Conservation (phyloP, 1,284 basidiomycete genomes). For the Tylopilus orsonianus region DNA sequence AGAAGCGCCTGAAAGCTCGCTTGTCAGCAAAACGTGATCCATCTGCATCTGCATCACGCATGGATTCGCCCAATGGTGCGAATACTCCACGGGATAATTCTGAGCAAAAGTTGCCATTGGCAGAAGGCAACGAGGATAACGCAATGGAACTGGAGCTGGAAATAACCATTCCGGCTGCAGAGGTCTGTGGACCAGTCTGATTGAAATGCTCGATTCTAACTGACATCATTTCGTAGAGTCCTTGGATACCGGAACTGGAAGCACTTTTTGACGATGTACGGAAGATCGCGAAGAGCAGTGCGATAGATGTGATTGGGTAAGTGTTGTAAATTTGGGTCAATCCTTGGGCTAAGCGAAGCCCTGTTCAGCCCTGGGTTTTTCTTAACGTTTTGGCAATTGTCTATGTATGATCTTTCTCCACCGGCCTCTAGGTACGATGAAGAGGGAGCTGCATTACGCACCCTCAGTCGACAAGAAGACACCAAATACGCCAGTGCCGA, state of each 20-base stretch:
- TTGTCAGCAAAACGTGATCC: constrained; percentile 75
- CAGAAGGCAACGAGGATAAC: constrained; percentile 47
- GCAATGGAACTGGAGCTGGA: constrained; percentile 50
- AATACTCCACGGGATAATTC: constrained; percentile 35
- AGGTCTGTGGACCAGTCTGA: constrained; percentile 20
- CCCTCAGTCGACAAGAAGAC: constrained; percentile 64
- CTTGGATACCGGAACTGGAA: constrained; percentile 74
- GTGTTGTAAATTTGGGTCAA: constrained; percentile 23
- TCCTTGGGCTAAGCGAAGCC: constrained; percentile 7
- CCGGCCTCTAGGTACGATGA: constrained; percentile 71
- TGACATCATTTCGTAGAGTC: constrained; percentile 44
- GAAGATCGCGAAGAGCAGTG: constrained; percentile 63
- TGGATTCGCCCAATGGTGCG: constrained; percentile 57
- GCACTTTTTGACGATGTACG: constrained; percentile 70
- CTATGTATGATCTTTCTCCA: constrained; percentile 82
- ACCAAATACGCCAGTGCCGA: constrained; percentile 56
- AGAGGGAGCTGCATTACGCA: constrained; percentile 56
- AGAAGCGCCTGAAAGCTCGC: constrained; percentile 74
- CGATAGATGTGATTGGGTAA: constrained; percentile 71
- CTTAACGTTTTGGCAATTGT: constrained; percentile 92
- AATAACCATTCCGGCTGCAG: constrained; percentile 14
- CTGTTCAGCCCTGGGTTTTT: constrained; percentile 79
- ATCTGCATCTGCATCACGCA: constrained; percentile 49
- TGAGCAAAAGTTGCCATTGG: constrained; percentile 36
- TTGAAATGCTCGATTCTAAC: constrained; percentile 10